Evolutionary conservation across 208 protist species (phyloP).

Genomic region (Crithidia expoeki): DNA sequence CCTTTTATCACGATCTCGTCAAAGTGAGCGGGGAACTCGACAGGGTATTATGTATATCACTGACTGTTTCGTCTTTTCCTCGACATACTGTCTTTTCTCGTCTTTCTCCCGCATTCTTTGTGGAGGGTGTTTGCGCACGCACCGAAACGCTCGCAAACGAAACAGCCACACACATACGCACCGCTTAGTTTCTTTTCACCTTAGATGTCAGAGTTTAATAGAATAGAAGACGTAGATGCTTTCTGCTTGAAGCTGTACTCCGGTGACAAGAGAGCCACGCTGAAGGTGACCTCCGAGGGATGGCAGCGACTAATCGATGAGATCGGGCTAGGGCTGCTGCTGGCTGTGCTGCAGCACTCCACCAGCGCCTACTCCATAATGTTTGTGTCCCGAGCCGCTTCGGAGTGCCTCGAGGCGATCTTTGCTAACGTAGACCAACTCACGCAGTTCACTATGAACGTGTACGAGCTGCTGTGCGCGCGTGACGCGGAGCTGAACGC

Average conservation of each 20-base stretch:
- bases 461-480: conserved; percentile 27
- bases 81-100: too few species aligned
- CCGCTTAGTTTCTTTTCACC: neutral
- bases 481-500: conserved; percentile 28
- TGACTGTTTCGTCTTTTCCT: conserved; percentile 14
- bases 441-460: conserved; percentile 29
- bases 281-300: conserved; percentile 33
- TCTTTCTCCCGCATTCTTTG: too few species aligned
- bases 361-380: conserved; percentile 53
- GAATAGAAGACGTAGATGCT: conserved; percentile 46
- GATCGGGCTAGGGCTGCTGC: conserved; percentile 24
- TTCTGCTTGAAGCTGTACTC: conserved; percentile 43
- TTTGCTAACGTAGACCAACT: conserved; percentile 31
- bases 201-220: conserved; percentile 51
- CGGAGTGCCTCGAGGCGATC: conserved; percentile 43
- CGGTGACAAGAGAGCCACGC: conserved; percentile 40
- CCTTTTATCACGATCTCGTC: too few species aligned
- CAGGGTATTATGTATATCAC: too few species aligned
- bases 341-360: conserved; percentile 41
- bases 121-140: too few species aligned
- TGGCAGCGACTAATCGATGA: conserved; percentile 34
- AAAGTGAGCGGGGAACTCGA: too few species aligned
- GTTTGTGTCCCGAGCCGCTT: conserved; percentile 51
- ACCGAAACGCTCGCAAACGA: neutral
- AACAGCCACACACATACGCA: conserved; percentile 1